Conservation (phyloP, 495 filamentous ascomycete species). For the Podospora pseudoanserina region DNA sequence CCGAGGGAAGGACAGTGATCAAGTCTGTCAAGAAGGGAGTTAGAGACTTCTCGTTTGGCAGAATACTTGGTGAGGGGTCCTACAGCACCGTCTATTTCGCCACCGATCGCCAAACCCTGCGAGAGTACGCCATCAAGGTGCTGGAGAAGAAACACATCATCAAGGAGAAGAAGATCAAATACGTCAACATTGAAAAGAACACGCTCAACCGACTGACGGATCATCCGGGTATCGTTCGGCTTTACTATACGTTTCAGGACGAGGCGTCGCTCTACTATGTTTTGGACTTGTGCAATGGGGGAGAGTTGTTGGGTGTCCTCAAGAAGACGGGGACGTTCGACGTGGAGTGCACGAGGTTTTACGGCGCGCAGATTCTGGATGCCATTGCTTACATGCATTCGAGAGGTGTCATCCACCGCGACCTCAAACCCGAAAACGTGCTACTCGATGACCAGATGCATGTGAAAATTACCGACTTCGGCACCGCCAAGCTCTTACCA, state of each 20-base stretch:
- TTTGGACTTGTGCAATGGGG: conserved; percentile 86
- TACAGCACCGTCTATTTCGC: conserved; percentile 96
- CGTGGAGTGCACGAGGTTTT: conserved; percentile 91
- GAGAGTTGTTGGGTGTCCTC: conserved; percentile 86
- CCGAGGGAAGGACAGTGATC: conserved; percentile 74
- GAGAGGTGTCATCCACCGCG: conserved; percentile 91
- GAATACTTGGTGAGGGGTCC: conserved; percentile 90
- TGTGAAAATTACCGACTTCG: conserved; percentile 98
- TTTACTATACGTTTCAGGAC: conserved; percentile 99
- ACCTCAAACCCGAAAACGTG: conserved; percentile 97
- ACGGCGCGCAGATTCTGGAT: conserved; percentile 93
- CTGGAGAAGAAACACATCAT: conserved; percentile 99
- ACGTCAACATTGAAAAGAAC: conserved; percentile 99
- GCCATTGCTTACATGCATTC: conserved; percentile 98
- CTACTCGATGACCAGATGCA: conserved; percentile 93
- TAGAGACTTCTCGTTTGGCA: conserved; percentile 91
- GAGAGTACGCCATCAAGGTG: conserved; percentile 98
- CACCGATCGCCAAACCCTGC: conserved; percentile 90
- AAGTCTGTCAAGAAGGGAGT: conserved; percentile 94
- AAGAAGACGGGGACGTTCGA: conserved; percentile 95
- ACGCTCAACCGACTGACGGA: conserved; percentile 94
- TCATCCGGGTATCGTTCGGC: conserved; percentile 91
- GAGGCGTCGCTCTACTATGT: conserved; percentile 95
- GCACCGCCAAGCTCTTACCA: conserved; percentile 89
- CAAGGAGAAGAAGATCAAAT: conserved; percentile 99